phyloP scores from a whole-genome alignment of 2,329 filamentous ascomycete genomes.

The Graphilbum sp. region DNA sequence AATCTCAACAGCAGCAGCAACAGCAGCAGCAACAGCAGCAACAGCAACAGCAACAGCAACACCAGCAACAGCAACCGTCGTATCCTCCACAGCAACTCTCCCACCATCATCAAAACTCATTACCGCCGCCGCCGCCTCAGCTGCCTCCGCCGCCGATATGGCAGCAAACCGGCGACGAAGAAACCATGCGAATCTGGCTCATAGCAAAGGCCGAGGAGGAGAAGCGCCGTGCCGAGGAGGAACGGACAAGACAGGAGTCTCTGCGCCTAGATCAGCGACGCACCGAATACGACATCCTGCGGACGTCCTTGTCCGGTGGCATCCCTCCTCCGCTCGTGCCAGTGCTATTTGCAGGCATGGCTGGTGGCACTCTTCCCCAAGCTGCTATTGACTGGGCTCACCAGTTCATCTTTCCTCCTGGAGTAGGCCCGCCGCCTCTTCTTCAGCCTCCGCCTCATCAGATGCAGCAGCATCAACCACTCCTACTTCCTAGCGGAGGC shows the following conservation, averaged over 20 bases:
- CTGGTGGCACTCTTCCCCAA: conserved; percentile 43
- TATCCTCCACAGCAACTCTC: background rate
- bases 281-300: conserved; percentile 57
- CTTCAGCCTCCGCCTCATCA: conserved; percentile 1
- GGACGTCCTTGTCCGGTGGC: conserved; percentile 50
- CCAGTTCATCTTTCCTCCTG: conserved; percentile 36
- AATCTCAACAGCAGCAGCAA: background rate
- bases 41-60: background rate
- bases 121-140: conserved; percentile 4
- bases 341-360: conserved; percentile 58
- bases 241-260: conserved; percentile 47
- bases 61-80: background rate
- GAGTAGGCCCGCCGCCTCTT: conserved; percentile 13
- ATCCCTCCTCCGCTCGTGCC: conserved; percentile 62
- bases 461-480: conserved; percentile 27
- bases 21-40: background rate
- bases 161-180: conserved; percentile 42
- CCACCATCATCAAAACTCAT: conserved; percentile 12
- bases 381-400: conserved; percentile 52
- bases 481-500: conserved; percentile 7
- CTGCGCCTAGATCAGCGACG: conserved; percentile 55
- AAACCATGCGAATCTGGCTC: conserved; percentile 57
- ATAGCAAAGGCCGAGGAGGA: conserved; percentile 59
- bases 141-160: conserved; percentile 9
- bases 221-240: conserved; percentile 56